Evolutionary conservation across 2,329 filamentous ascomycete species (phyloP).

Genomic region (Fusarium temperatum): DNA sequence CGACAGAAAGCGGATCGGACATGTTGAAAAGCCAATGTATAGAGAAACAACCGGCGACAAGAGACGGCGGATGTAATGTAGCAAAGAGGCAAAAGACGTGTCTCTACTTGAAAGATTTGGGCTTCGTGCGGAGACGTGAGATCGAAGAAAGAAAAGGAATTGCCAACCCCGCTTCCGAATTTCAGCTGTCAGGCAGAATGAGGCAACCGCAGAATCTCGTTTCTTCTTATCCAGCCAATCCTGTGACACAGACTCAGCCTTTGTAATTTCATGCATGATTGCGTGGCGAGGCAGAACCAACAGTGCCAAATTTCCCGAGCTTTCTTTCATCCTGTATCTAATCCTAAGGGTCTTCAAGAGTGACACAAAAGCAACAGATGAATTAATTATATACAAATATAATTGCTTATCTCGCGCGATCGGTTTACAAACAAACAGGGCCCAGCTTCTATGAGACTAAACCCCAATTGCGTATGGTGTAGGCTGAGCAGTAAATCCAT

Average conservation of each 20-base stretch:
- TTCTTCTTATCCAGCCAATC: not conserved
- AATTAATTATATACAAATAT: rapidly evolving
- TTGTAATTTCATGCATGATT: not conserved
- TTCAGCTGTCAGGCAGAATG: rapidly evolving
- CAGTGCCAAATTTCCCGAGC: rapidly evolving
- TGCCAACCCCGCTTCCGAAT: not conserved
- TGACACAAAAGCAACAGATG: rapidly evolving
- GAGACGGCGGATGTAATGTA: rapidly evolving
- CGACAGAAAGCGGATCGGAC: not conserved
- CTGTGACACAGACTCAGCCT: not conserved
- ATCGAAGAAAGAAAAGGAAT: not conserved
- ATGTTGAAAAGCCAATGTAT: rapidly evolving
- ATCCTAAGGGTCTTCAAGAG: rapidly evolving
- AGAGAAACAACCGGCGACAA: too few species aligned
- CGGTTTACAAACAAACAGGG: rapidly evolving
- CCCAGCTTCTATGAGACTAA: rapidly evolving
- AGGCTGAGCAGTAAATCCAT: rapidly evolving
- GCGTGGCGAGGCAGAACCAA: not conserved
- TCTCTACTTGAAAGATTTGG: rapidly evolving
- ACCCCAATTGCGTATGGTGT: rapidly evolving
- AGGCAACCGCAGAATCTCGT: not conserved
- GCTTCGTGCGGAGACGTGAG: rapidly evolving
- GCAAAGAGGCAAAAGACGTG: not conserved
- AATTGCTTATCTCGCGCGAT: rapidly evolving
- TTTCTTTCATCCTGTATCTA: not conserved